A percentile compares a stretch with the other conserved stretches of the same genome.
phyloP scores from a whole-genome alignment of 75 land plant species.

The Chamaecyparis obtusa region DNA sequence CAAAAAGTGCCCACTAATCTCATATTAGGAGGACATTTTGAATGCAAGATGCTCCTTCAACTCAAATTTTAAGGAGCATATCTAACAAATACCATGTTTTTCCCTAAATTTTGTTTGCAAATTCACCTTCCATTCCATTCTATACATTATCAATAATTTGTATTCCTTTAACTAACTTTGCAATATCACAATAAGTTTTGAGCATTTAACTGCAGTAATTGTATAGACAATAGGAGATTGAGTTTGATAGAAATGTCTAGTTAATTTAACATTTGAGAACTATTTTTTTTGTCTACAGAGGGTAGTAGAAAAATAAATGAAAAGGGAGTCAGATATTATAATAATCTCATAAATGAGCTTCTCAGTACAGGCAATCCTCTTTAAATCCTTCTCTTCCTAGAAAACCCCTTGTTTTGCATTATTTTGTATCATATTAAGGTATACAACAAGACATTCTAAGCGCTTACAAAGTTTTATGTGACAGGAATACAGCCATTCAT shows the following conservation, averaged over 20 bases:
- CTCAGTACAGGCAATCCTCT: conserved; percentile 23
- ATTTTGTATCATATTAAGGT: neutral
- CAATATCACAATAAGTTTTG: neutral
- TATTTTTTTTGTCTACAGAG: neutral
- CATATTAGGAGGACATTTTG: too few relatives aligned
- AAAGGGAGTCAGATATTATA: conserved; percentile 32
- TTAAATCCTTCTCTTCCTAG: neutral
- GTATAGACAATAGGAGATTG: neutral
- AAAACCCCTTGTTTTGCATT: neutral
- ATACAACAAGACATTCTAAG: conserved; percentile 5
- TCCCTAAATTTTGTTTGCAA: too few relatives aligned
- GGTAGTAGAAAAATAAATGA: conserved; percentile 22
- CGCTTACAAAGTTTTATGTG: neutral
- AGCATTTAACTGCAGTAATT: neutral
- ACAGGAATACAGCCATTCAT: conserved; percentile 65
- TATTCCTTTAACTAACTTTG: too few relatives aligned
- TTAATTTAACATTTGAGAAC: neutral
- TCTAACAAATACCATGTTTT: too few relatives aligned
- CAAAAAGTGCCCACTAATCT: too few relatives aligned
- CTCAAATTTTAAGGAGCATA: too few relatives aligned
- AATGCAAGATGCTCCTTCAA: too few relatives aligned
- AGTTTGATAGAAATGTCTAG: neutral
- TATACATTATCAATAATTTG: too few relatives aligned
- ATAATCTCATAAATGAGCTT: conserved; percentile 28
- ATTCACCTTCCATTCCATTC: too few relatives aligned